These are phyloP conservation scores for Acanthamoeba divionensis DNA, from an alignment of 208 protist species.

Conservation along the genomic window DNA sequence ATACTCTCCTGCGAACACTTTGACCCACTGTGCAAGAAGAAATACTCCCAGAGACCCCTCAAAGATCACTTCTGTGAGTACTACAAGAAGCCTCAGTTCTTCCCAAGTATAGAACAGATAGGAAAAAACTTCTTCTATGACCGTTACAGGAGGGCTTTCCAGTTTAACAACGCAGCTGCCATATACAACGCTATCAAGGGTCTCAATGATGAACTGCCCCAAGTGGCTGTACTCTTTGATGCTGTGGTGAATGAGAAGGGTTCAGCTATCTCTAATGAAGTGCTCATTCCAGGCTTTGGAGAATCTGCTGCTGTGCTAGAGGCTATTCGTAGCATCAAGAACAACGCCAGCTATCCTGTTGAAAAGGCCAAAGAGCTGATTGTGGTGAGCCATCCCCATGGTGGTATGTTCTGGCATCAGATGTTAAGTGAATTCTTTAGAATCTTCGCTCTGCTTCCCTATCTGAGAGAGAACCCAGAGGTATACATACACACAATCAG, in stretches of 20 bases:
- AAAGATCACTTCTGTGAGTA: too few species aligned
- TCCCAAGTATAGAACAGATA: too few species aligned
- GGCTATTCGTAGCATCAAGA: background rate
- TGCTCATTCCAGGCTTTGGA: background rate
- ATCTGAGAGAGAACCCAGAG: slow-evolving; percentile 5
- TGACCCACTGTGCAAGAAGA: too few species aligned
- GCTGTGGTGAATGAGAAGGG: background rate
- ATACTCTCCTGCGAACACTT: too few species aligned
- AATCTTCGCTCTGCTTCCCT: background rate
- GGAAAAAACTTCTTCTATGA: too few species aligned
- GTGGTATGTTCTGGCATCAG: slow-evolving; percentile 34
- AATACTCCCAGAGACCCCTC: too few species aligned
- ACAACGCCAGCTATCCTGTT: background rate
- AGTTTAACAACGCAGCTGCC: too few species aligned
- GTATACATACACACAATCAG: background rate
- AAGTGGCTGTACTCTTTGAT: background rate
- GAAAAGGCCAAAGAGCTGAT: slow-evolving; percentile 12
- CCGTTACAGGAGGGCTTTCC: too few species aligned
- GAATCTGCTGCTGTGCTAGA: background rate
- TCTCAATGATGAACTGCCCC: background rate
- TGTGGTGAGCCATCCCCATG: background rate
- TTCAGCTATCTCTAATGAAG: background rate
- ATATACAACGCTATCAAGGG: background rate
- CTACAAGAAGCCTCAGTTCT: too few species aligned
- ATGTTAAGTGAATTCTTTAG: slow-evolving; percentile 15